Conservation (phyloP, 805 yeast genomes). For the Starmerella stigmatis region DNA sequence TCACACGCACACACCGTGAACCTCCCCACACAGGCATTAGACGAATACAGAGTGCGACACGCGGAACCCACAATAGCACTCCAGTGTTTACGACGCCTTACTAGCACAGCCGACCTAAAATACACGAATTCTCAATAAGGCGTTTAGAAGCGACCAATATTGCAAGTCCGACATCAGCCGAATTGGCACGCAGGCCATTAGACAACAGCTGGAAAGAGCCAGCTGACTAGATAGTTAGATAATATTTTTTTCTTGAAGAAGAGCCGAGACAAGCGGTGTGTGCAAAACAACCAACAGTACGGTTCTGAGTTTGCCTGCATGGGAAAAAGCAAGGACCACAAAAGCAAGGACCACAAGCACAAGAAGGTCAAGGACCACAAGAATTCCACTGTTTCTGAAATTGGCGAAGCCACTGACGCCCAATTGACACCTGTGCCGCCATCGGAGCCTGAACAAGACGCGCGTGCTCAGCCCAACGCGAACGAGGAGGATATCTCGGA, state of each 20-base stretch:
- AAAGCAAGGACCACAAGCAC: slow-evolving; percentile 1
- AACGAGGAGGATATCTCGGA: slow-evolving; percentile 29
- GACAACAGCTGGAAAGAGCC: too few relatives aligned
- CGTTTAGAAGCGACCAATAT: too few relatives aligned
- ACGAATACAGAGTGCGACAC: neutral
- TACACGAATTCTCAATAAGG: too few relatives aligned
- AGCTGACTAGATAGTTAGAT: neutral
- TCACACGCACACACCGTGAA: neutral
- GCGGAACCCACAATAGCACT: too few relatives aligned
- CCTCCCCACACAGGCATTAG: neutral
- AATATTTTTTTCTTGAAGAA: neutral
- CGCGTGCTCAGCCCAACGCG: neutral
- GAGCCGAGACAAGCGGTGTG: neutral
- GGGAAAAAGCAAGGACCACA: neutral
- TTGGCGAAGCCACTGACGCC: slow-evolving; percentile 1
- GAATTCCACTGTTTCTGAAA: neutral
- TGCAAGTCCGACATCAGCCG: too few relatives aligned
- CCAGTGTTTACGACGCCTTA: too few relatives aligned
- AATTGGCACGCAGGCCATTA: too few relatives aligned
- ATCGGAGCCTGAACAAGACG: neutral
- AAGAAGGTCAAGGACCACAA: neutral
- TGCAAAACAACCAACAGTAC: neutral
- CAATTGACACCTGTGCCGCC: neutral
- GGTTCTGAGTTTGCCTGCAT: neutral
- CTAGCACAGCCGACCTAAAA: too few relatives aligned